These are phyloP conservation scores for Colletotrichum godetiae DNA, from an alignment of 2,329 filamentous ascomycete genomes.

Conservation along the genomic window DNA sequence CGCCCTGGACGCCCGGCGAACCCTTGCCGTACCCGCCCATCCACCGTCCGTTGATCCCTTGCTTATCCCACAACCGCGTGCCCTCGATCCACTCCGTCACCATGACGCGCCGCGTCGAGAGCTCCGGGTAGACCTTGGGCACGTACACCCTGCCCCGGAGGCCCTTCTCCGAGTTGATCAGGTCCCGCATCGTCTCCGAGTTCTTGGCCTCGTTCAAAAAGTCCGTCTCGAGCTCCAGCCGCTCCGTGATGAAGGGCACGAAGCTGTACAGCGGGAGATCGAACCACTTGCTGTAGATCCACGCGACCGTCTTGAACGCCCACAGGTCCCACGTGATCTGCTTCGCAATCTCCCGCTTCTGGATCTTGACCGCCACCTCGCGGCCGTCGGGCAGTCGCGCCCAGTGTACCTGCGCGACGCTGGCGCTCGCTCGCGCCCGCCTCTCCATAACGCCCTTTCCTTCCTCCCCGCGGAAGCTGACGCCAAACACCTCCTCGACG, in stretches of 20 bases:
- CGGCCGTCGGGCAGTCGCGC: slow-evolving; percentile 85
- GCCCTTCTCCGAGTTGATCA: slow-evolving; percentile 80
- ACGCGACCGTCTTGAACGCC: slow-evolving; percentile 91
- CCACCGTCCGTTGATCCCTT: slow-evolving; percentile 82
- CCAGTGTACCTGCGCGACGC: slow-evolving; percentile 98
- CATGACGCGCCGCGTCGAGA: slow-evolving; percentile 86
- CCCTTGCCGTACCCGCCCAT: slow-evolving; percentile 79
- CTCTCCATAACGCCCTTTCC: slow-evolving; percentile 73
- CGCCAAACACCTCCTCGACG: slow-evolving; percentile 91
- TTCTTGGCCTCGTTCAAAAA: slow-evolving; percentile 94
- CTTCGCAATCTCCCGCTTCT: slow-evolving; percentile 92
- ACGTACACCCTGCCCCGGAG: slow-evolving; percentile 88
- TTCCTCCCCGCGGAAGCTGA: slow-evolving; percentile 81
- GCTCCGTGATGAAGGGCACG: slow-evolving; percentile 92
- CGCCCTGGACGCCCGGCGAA: slow-evolving; percentile 81
- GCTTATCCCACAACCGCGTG: slow-evolving; percentile 91
- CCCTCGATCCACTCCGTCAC: slow-evolving; percentile 99
- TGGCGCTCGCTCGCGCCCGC: slow-evolving; percentile 79
- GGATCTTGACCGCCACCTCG: slow-evolving; percentile 95
- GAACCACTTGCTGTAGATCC: slow-evolving; percentile 87
- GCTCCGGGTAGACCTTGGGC: slow-evolving; percentile 83
- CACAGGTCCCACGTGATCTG: slow-evolving; percentile 96
- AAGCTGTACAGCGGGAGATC: slow-evolving; percentile 92
- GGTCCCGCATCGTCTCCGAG: slow-evolving; percentile 81
- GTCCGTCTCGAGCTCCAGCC: slow-evolving; percentile 93